Evolutionary conservation across 1,284 basidiomycete genomes (phyloP).

Genomic region (Meira miltonrushii): DNA sequence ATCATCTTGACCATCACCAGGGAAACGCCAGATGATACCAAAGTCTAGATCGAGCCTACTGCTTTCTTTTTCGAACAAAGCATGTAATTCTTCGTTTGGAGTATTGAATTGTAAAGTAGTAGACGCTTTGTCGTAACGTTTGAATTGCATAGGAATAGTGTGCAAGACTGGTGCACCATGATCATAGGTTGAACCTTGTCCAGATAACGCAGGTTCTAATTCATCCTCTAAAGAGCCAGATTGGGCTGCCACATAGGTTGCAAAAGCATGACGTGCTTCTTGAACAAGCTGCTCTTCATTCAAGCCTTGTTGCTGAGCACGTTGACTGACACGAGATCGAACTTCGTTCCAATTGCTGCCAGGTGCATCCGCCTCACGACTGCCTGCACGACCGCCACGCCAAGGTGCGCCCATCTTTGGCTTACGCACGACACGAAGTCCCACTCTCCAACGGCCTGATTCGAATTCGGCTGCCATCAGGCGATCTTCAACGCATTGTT

Average conservation of each 20-base stretch:
- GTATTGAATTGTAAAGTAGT: conserved; percentile 36
- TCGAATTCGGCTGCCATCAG: conserved; percentile 31
- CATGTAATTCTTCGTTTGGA: conserved; percentile 31
- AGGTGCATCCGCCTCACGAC: neutral
- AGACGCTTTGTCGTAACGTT: conserved; percentile 24
- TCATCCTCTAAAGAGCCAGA: conserved; percentile 8
- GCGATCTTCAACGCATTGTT: conserved; percentile 29
- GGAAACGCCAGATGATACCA: conserved; percentile 41
- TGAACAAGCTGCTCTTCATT: neutral
- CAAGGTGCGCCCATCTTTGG: conserved; percentile 6
- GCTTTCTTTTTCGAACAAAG: conserved; percentile 31
- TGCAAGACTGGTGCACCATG: conserved; percentile 19
- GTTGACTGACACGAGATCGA: neutral
- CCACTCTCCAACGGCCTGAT: conserved; percentile 35
- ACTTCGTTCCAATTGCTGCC: neutral
- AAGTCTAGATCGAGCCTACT: conserved; percentile 37
- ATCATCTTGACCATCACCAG: conserved; percentile 38
- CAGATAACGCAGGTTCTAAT: neutral
- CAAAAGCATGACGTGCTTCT: neutral
- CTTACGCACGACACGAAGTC: conserved; percentile 32
- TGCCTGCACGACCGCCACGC: conserved; percentile 6
- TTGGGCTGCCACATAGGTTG: neutral
- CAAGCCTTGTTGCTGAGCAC: neutral
- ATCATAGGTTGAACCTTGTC: neutral
- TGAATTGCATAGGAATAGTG: conserved; percentile 37